Base-by-base conservation (phyloP, 2,329 filamentous ascomycete species). In the Ceratocystis eucalypticola region DNA sequence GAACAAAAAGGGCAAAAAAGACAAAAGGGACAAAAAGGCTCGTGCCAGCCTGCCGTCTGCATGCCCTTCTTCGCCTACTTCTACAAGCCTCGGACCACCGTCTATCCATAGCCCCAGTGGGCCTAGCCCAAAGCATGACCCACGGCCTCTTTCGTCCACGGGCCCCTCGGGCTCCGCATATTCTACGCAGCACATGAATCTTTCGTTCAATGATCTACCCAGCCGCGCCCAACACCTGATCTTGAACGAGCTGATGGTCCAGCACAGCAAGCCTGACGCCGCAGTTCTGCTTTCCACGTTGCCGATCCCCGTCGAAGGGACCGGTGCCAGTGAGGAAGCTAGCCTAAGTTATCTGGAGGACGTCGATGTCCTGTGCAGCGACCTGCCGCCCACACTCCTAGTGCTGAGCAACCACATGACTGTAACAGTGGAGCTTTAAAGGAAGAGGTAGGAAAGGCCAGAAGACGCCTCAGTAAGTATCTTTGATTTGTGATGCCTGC, bases 331-430 rank as follows among this genome's bases (percentile, higher is more conserved):
- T 69, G 88, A 90, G 73, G 77, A 79, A 50, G 84, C 88, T 20
- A 89, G 88, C 71, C 77, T 89, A 67, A 82, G 82, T 69, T 96
- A 94, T 74, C 78, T 96, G 61, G 86, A 83, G 62, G 88, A 91
- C 74, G 78, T 93, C 68, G 88, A 94, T 74, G 83, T 94, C 1
- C 76, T 96, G 67, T 93, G 88, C 74, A 83, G 87, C 71, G 87
- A 84, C 10, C 76, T 93, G 69, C 89, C 90, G 33, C 90, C 91
- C 0, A 84, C 85, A 59, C 74, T 95, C 71, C 77, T 96, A 74
- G 88, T 96, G 48, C 82, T 95, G 75, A 91, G 88, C 75, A 95
- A 95, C 75, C 91, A 86, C 72, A 91, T 95, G 88, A 95, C 89
- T 17, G 90, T 95, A 61, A 95, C 88, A 5, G 88, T 88, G 72